Percentiles rank a stretch among this genome's conserved stretches.
These are phyloP conservation scores for Ceratobasidium sp. DNA, from an alignment of 1,284 basidiomycete genomes.

Conservation along the genomic window DNA sequence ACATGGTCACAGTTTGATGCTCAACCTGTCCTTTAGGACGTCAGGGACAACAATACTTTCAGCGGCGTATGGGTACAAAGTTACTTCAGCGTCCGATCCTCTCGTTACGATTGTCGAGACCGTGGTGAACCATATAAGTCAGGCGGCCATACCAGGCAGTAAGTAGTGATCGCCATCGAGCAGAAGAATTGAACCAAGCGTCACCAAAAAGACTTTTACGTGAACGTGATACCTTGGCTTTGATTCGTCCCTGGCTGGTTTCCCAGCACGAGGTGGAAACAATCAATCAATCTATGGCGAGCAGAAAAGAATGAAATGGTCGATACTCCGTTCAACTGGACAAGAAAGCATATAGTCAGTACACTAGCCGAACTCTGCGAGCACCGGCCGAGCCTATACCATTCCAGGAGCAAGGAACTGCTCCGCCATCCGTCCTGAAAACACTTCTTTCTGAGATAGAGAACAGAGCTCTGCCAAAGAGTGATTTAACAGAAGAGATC, in stretches of 20 bases:
- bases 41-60: conserved; percentile 3
- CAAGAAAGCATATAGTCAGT: conserved; percentile 15
- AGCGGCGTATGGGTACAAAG: conserved; percentile 28
- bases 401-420: not conserved
- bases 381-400: not conserved
- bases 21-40: not conserved
- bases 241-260: conserved; percentile 39
- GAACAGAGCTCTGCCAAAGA: not conserved
- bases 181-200: no score
- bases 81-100: conserved; percentile 30
- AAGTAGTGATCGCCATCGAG: not conserved
- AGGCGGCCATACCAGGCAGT: conserved; percentile 9
- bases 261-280: conserved; percentile 29
- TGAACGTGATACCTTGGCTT: conserved; percentile 33
- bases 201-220: not conserved
- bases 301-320: conserved; percentile 25
- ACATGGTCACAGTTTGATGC: no score
- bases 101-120: conserved; percentile 16
- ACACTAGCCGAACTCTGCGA: not conserved
- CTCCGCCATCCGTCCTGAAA: conserved; percentile 4
- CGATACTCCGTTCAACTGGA: conserved; percentile 25
- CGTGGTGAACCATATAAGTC: not conserved
- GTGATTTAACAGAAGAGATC: not conserved
- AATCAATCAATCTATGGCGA: conserved; percentile 10
- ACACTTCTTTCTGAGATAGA: not conserved